phyloP scores from a whole-genome alignment of 805 yeast species.

The Schwanniomyces pseudopolymorphus region DNA sequence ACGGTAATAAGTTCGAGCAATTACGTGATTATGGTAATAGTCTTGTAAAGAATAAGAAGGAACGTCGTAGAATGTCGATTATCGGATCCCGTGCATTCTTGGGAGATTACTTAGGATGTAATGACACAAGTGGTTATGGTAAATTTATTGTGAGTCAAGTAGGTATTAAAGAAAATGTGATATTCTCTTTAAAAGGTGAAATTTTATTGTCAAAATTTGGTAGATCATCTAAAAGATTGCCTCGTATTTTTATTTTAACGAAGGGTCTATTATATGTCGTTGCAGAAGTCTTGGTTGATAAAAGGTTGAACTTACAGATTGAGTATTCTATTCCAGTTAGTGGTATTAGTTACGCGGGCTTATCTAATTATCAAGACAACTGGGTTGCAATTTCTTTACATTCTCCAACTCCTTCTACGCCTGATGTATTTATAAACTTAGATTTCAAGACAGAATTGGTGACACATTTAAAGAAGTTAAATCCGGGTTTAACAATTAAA shows the following conservation, averaged over 20 bases:
- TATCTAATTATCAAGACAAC: slow-evolving; percentile 83
- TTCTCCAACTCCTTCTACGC: slow-evolving; percentile 48
- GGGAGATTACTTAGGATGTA: slow-evolving; percentile 94
- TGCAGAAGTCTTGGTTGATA: slow-evolving; percentile 68
- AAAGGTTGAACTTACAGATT: slow-evolving; percentile 50
- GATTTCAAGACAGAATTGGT: slow-evolving; percentile 87
- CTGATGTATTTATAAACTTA: slow-evolving; percentile 80
- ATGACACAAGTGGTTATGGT: slow-evolving; percentile 69
- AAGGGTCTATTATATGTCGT: slow-evolving; percentile 61
- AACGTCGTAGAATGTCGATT: slow-evolving; percentile 85
- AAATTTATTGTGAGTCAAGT: slow-evolving; percentile 67
- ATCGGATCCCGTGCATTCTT: slow-evolving; percentile 83
- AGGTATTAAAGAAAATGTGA: slow-evolving; percentile 67
- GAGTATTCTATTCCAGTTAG: slow-evolving; percentile 65
- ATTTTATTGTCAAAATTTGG: slow-evolving; percentile 84
- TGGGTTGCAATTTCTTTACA: slow-evolving; percentile 76
- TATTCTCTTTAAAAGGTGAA: slow-evolving; percentile 83
- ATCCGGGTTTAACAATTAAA: slow-evolving; percentile 56
- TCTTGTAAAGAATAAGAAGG: slow-evolving; percentile 71
- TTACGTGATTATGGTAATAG: slow-evolving; percentile 81
- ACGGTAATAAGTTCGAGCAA: slow-evolving; percentile 80
- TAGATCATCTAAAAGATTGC: slow-evolving; percentile 78
- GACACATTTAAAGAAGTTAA: slow-evolving; percentile 66
- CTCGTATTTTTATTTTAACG: slow-evolving; percentile 73
- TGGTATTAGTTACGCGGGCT: slow-evolving; percentile 58